Percentiles rank a stretch among this genome's conserved stretches.
These are phyloP conservation scores for Fistulifera pelliculosa DNA, from an alignment of 108 stramenopile genomes.

Conservation along the genomic window DNA sequence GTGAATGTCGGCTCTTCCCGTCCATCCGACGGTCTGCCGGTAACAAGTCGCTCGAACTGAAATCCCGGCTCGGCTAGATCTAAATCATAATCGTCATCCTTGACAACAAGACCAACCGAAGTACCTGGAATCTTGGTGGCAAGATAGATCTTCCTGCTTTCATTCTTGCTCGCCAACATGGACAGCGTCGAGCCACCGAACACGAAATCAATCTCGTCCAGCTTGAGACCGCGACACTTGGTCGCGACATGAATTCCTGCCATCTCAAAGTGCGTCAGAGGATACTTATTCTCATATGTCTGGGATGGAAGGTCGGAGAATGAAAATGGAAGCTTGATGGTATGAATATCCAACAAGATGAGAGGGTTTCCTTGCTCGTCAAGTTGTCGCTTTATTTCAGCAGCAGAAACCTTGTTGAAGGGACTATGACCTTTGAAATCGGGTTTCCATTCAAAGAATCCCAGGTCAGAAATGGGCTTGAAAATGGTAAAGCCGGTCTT, in stretches of 20 bases:
- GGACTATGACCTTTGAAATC: conserved; percentile 4
- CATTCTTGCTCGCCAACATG: conserved; percentile 6
- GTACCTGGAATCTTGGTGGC: conserved; percentile 10
- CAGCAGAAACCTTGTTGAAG: conserved; percentile 9
- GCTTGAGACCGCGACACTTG: neutral
- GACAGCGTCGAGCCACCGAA: conserved; percentile 21
- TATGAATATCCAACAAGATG: conserved; percentile 1
- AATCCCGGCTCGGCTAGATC: conserved; percentile 15
- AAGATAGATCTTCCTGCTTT: neutral
- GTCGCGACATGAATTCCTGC: conserved; percentile 9
- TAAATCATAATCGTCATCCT: conserved; percentile 4
- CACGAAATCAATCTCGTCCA: conserved; percentile 11
- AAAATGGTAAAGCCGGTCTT: conserved; percentile 9
- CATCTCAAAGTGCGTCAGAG: conserved; percentile 1
- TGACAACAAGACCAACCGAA: conserved; percentile 10
- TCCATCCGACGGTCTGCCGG: conserved; percentile 6
- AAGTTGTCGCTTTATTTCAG: conserved; percentile 14
- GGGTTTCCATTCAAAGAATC: conserved; percentile 22
- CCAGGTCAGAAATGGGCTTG: conserved; percentile 13
- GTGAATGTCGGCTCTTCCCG: neutral
- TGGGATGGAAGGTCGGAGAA: neutral
- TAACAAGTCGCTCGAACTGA: conserved; percentile 23
- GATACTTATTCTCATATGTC: conserved; percentile 11
- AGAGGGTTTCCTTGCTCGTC: conserved; percentile 16
- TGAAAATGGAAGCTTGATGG: neutral